Conservation (phyloP, 768 basidiomycete species). For the Trametes maxima region DNA sequence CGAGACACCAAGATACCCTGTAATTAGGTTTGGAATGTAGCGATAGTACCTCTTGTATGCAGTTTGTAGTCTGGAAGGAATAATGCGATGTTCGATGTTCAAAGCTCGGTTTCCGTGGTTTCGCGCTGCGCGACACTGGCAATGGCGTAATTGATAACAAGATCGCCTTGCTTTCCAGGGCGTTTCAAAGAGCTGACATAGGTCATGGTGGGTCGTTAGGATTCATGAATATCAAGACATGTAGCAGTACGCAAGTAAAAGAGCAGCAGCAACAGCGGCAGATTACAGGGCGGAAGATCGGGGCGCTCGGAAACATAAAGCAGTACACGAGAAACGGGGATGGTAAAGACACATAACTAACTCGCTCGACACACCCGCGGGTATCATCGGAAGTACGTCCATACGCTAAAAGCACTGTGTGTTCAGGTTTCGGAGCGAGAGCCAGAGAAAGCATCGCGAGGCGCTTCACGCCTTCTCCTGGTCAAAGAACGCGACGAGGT, state of each 20-base stretch:
- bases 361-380: background rate
- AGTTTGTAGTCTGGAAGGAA: background rate
- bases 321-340: slow-evolving; percentile 6
- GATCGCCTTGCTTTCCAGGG: background rate
- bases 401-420: background rate
- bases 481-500: slow-evolving; percentile 87
- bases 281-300: slow-evolving; percentile 13
- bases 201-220: slow-evolving; percentile 16
- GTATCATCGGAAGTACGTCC: background rate
- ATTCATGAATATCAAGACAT: slow-evolving; percentile 18
- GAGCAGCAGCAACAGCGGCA: background rate
- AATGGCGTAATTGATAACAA: background rate
- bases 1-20: background rate
- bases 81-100: background rate
- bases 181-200: background rate
- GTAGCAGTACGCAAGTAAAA: background rate
- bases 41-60: slow-evolving; percentile 4
- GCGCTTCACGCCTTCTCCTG: slow-evolving; percentile 27
- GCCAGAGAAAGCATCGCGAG: background rate
- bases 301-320: slow-evolving; percentile 14
- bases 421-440: background rate
- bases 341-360: background rate
- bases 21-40: slow-evolving; percentile 1
- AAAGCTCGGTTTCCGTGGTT: background rate
- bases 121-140: too few species aligned